Conservation (phyloP, 331 rosid species). For the Pyracantha coccinea region DNA sequence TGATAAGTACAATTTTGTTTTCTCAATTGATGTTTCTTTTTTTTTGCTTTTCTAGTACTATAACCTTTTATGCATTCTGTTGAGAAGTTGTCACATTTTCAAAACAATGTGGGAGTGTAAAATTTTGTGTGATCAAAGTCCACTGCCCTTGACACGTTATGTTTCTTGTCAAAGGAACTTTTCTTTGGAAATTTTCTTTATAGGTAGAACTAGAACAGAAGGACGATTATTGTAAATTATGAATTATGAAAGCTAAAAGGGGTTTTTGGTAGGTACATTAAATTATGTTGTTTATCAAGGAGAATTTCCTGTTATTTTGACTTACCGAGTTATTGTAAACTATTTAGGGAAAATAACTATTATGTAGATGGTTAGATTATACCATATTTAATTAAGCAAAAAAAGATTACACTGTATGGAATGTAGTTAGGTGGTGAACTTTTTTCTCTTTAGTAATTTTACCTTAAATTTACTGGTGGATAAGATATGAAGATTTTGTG, state of each 20-base stretch:
- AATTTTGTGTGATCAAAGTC: background rate
- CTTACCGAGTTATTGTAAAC: background rate
- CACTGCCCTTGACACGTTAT: background rate
- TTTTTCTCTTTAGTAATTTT: background rate
- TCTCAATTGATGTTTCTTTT: background rate
- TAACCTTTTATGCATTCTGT: background rate
- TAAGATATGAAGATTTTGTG: background rate
- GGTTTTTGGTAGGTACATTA: too few relatives aligned
- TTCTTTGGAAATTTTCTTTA: background rate
- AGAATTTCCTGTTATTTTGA: background rate
- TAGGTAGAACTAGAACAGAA: background rate
- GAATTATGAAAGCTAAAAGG: background rate
- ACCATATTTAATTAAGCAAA: background rate
- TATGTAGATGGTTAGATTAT: background rate
- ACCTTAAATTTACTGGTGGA: background rate
- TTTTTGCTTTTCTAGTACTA: background rate
- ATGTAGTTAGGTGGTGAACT: background rate
- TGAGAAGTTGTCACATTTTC: background rate
- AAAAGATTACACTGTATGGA: background rate
- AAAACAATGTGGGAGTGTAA: background rate
- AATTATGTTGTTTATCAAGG: background rate
- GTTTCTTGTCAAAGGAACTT: background rate
- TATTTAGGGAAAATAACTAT: background rate
- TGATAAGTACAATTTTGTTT: background rate
- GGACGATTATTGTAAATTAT: background rate